Evolutionary conservation across 2,329 filamentous ascomycete species (phyloP).

Genomic region (Diatrype stigma): DNA sequence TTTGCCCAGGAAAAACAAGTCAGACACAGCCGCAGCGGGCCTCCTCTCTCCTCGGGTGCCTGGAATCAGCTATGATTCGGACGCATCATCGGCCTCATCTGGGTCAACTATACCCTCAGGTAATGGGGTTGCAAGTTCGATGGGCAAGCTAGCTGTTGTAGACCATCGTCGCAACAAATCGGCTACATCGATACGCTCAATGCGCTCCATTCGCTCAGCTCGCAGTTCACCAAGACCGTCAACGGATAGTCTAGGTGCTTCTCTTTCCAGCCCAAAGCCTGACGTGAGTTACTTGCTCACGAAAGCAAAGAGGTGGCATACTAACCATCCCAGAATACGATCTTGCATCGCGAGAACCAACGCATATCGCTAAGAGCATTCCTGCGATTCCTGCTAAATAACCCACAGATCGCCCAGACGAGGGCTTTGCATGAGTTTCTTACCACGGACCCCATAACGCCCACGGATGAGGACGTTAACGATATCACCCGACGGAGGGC

Average conservation of each 20-base stretch:
- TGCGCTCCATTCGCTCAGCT: slow-evolving; percentile 23
- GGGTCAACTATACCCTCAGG: slow-evolving; percentile 56
- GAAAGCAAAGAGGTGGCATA: slow-evolving; percentile 18
- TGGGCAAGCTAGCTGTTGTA: slow-evolving; percentile 40
- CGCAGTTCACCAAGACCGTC: slow-evolving; percentile 38
- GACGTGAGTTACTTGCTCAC: slow-evolving; percentile 13
- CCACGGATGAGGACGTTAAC: slow-evolving; percentile 76
- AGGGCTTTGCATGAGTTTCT: slow-evolving; percentile 83
- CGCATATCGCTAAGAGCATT: slow-evolving; percentile 88
- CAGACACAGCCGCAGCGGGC: slow-evolving; percentile 61
- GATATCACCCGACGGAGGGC: slow-evolving; percentile 77
- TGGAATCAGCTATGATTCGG: slow-evolving; percentile 62
- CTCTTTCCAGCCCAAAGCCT: slow-evolving; percentile 27
- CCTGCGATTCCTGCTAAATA: slow-evolving; percentile 78
- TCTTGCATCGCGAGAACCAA: slow-evolving; percentile 82
- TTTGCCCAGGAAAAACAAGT: slow-evolving; percentile 88
- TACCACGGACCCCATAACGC: slow-evolving; percentile 63
- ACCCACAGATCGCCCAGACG: slow-evolving; percentile 77
- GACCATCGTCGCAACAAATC: slow-evolving; percentile 37
- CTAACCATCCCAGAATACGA: slow-evolving; percentile 42
- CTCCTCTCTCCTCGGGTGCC: slow-evolving; percentile 47
- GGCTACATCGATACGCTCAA: slow-evolving; percentile 28
- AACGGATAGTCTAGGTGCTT: slow-evolving; percentile 37
- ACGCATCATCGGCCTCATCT: slow-evolving; percentile 77
- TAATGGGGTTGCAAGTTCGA: slow-evolving; percentile 26